Evolutionary conservation across 176 grass and related monocot species (phyloP), one percentile per base, ranked within the genome.

Genomic region (Bonia amplexicaulis): DNA sequence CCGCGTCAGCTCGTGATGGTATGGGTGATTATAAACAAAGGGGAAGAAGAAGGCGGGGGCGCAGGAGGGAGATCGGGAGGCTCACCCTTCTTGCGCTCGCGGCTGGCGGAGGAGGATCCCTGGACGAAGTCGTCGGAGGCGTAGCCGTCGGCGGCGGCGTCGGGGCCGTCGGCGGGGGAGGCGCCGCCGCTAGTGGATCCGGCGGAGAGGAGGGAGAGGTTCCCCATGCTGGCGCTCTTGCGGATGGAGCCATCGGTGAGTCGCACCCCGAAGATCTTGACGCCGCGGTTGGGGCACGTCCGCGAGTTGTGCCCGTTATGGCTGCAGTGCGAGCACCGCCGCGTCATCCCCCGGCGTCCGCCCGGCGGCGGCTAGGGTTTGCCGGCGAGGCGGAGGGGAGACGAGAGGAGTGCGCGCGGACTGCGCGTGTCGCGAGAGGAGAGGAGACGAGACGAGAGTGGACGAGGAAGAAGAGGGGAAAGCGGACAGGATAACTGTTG

Each of bases 181-280:
- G 91, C 93, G 6, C 95, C 88, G 69, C 91, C 93, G 72, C 87
- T 88, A 64, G 91, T 88, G 83, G 93, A 96, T 94, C 91, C 91
- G 45, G 86, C 91, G 81, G 85, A 81, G 66, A 98, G 91, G 71
- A 94, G 93, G 42, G 96, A 93, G 65, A 98, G 90, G 73, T 96
- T 95, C 57, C 93, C 96, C 93, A 98, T 95, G 82, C 96, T 98
- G 40, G 91, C 96, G 88, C 93, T 92, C 96, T 98, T 95, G 89
- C 96, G 88, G 80, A 98, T 95, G 63, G 88, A 89, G 53, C 96
- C 96, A 74, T 98, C 96, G 40, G 93, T 99, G 81, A 98, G 90
- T 31, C 93, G 88, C 72, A 98, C 96, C 20, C 93, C 96, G 79
- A 98, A 98, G 79, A 96, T 87, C 88, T 94, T 98, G 60, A 98